Percentiles rank a stretch among this genome's conserved stretches.
These are phyloP conservation scores for Escovopsis sp. DNA, from an alignment of 2,329 filamentous ascomycete species.

Conservation along the genomic window DNA sequence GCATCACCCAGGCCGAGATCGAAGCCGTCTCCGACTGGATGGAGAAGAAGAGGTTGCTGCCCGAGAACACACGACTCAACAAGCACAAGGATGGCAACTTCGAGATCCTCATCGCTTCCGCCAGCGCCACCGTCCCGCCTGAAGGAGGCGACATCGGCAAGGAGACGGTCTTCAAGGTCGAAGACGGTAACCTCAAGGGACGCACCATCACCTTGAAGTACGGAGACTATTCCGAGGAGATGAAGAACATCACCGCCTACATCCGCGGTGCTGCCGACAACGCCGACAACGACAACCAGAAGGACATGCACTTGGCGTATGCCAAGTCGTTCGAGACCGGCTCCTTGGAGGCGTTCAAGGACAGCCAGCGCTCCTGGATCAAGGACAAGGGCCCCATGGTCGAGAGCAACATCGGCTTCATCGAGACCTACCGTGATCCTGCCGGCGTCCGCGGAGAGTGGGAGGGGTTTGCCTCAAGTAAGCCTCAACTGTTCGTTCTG, in stretches of 20 bases:
- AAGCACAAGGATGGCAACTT: slow-evolving; percentile 52
- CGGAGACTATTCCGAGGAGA: slow-evolving; percentile 59
- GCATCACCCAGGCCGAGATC: slow-evolving; percentile 64
- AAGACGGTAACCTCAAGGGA: slow-evolving; percentile 44
- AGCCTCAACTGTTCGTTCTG: slow-evolving; percentile 7
- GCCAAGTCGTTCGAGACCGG: slow-evolving; percentile 60
- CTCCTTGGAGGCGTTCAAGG: slow-evolving; percentile 63
- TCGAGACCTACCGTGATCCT: slow-evolving; percentile 75
- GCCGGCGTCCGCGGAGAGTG: slow-evolving; percentile 70
- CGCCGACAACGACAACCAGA: slow-evolving; percentile 59
- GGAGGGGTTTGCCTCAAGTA: slow-evolving; percentile 64
- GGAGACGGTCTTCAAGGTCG: slow-evolving; percentile 43
- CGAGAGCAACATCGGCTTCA: slow-evolving; percentile 70
- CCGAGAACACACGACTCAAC: slow-evolving; percentile 62
- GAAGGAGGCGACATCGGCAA: slow-evolving; percentile 56
- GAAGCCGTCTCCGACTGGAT: slow-evolving; percentile 57
- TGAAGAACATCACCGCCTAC: slow-evolving; percentile 52
- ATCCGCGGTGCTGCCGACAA: slow-evolving; percentile 54
- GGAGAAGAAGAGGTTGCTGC: slow-evolving; percentile 54
- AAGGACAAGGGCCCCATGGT: slow-evolving; percentile 68
- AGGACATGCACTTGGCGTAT: slow-evolving; percentile 60
- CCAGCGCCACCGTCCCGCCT: slow-evolving; percentile 40
- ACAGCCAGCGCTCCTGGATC: slow-evolving; percentile 70
- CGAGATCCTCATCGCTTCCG: slow-evolving; percentile 63
- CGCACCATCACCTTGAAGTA: slow-evolving; percentile 59